phyloP scores from a whole-genome alignment of 179 eudicot species.

The Nepenthes alata region DNA sequence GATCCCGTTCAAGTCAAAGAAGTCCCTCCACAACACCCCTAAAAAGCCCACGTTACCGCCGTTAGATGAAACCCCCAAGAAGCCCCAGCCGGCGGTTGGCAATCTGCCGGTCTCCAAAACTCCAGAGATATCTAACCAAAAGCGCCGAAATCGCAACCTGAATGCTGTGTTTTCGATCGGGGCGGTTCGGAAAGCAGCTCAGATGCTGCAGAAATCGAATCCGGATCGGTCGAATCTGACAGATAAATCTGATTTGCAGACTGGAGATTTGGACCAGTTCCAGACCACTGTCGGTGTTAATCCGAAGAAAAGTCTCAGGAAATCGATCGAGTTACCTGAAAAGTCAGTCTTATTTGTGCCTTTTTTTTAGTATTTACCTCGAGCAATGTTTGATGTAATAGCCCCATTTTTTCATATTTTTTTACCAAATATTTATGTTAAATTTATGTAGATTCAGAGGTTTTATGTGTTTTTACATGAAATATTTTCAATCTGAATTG shows the following conservation, averaged over 20 bases:
- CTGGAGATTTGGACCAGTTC: not conserved
- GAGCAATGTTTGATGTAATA: too few relatives aligned
- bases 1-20: slow-evolving; percentile 39
- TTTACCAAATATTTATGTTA: too few relatives aligned
- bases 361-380: too few relatives aligned
- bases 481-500: too few relatives aligned
- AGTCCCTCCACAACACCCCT: slow-evolving; percentile 17
- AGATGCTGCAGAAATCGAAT: slow-evolving; percentile 23
- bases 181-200: slow-evolving; percentile 37
- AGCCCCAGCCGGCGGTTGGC: slow-evolving; percentile 6
- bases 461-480: too few relatives aligned
- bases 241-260: not conserved
- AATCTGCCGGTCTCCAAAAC: slow-evolving; percentile 24
- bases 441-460: too few relatives aligned
- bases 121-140: slow-evolving; percentile 31
- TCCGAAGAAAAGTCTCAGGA: slow-evolving; percentile 8
- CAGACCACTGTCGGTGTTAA: slow-evolving; percentile 3
- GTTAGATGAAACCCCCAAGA: not conserved
- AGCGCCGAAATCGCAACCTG: slow-evolving; percentile 23
- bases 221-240: not conserved
- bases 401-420: too few relatives aligned
- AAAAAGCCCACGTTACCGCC: not conserved
- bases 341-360: slow-evolving; percentile 27
- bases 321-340: slow-evolving; percentile 26
- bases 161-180: slow-evolving; percentile 34